These are phyloP conservation scores for Apiospora pterosperma DNA, from an alignment of 2,329 filamentous ascomycete species.

Conservation along the genomic window DNA sequence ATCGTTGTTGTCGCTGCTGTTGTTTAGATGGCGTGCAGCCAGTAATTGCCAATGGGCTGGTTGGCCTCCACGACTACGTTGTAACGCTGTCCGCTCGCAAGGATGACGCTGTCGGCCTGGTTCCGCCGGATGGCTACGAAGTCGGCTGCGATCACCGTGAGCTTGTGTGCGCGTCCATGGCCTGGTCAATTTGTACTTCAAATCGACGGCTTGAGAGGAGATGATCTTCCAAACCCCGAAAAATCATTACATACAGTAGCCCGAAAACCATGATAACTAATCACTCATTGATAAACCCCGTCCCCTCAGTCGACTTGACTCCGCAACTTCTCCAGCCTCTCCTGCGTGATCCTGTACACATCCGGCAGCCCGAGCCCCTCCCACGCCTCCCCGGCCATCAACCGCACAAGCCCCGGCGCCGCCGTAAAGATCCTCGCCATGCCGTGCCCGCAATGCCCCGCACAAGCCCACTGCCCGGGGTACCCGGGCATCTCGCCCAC, in stretches of 20 bases:
- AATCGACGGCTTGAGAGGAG: conserved; percentile 35
- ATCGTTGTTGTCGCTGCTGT: conserved; percentile 27
- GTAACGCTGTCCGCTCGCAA: conserved; percentile 29
- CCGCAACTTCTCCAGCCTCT: conserved; percentile 5
- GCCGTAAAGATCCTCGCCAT: conserved; percentile 16
- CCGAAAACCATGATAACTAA: too few relatives aligned
- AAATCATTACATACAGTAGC: too few relatives aligned
- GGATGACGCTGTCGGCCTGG: conserved; percentile 36
- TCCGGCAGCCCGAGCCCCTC: conserved; percentile 11
- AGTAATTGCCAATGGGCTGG: conserved; percentile 33
- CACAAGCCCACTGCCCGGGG: conserved; percentile 14
- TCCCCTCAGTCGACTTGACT: not conserved
- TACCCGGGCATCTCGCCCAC: conserved; percentile 12
- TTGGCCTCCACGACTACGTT: conserved; percentile 40
- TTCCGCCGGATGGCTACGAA: conserved; percentile 55
- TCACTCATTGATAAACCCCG: not conserved
- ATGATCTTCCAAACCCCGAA: conserved; percentile 30
- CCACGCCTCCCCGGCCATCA: conserved; percentile 14
- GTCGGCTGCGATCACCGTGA: conserved; percentile 52
- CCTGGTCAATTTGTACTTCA: too few relatives aligned
- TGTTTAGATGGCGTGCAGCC: conserved; percentile 41
- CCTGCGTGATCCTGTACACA: conserved; percentile 12
- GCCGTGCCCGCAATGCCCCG: conserved; percentile 15
- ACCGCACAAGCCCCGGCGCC: conserved; percentile 12
- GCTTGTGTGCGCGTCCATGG: conserved; percentile 48